phyloP scores from a whole-genome alignment of 129 eudicot species.

The Flaveria robusta region DNA sequence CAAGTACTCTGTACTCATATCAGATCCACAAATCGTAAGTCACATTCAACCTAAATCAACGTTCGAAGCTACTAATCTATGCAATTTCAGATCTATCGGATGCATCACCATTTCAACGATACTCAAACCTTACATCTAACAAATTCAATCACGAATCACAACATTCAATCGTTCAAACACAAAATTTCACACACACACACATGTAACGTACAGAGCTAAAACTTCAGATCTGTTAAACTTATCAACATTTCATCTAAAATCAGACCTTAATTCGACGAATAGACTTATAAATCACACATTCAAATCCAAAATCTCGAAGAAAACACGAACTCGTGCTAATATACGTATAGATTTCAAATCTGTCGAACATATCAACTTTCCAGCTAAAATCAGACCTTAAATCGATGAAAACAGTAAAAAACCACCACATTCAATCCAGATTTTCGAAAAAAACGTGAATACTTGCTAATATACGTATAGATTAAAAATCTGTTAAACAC shows the following conservation, averaged over 20 bases:
- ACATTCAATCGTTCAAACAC: conserved; percentile 2
- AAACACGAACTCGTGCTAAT: not conserved
- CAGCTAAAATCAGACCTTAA: not conserved
- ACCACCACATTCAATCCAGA: not conserved
- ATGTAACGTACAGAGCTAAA: not conserved
- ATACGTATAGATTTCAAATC: not conserved
- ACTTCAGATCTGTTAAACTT: not conserved
- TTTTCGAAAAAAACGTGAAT: not conserved
- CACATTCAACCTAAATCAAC: conserved; percentile 12
- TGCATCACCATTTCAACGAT: not conserved
- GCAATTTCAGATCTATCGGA: conserved; percentile 17
- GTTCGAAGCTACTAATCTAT: not conserved
- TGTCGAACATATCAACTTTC: not conserved
- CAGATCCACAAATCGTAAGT: conserved; percentile 26
- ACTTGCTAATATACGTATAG: not conserved
- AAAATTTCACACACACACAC: not conserved
- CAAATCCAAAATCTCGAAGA: not conserved
- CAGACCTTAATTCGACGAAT: not conserved
- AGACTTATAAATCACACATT: not conserved
- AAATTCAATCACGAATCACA: conserved; percentile 15
- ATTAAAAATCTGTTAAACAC: not conserved
- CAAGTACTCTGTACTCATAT: not conserved
- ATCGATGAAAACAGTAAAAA: not conserved
- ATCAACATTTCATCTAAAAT: not conserved
- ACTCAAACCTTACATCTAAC: conserved; percentile 7